phyloP scores from a whole-genome alignment of 352 stramenopile species.

The Phytophthora pseudosyringae region DNA sequence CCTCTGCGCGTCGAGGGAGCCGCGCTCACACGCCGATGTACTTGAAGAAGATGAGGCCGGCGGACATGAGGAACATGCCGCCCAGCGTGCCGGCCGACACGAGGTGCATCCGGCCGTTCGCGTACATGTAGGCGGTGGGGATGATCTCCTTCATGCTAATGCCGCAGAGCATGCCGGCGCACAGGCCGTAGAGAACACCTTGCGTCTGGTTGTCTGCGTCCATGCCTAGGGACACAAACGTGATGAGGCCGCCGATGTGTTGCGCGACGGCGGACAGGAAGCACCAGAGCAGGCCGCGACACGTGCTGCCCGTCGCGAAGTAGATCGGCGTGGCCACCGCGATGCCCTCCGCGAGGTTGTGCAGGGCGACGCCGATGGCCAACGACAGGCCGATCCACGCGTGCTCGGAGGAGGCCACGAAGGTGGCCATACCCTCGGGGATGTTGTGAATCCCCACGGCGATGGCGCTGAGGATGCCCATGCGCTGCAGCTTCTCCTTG shows the following conservation, averaged over 20 bases:
- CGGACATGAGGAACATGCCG: slow-evolving; percentile 91
- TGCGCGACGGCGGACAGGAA: slow-evolving; percentile 92
- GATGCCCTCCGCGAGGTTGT: slow-evolving; percentile 98
- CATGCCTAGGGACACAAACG: slow-evolving; percentile 86
- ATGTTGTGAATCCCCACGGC: slow-evolving; percentile 97
- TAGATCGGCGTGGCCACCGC: slow-evolving; percentile 97
- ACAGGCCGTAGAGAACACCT: slow-evolving; percentile 92
- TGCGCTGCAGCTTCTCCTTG: slow-evolving; percentile 71
- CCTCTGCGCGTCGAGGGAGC: neutral
- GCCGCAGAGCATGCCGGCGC: slow-evolving; percentile 94
- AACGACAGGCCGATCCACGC: slow-evolving; percentile 89
- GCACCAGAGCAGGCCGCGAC: slow-evolving; percentile 95
- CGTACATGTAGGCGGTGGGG: slow-evolving; percentile 93
- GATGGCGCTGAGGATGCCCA: slow-evolving; percentile 92
- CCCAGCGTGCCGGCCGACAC: slow-evolving; percentile 82
- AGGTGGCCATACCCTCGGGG: slow-evolving; percentile 96
- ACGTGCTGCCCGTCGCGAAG: slow-evolving; percentile 94
- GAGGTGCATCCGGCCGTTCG: slow-evolving; percentile 81
- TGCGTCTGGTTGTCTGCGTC: slow-evolving; percentile 73
- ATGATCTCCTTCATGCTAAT: slow-evolving; percentile 94
- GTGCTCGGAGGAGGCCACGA: slow-evolving; percentile 91
- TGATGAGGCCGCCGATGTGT: slow-evolving; percentile 90
- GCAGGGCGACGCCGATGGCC: slow-evolving; percentile 93
- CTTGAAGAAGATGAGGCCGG: slow-evolving; percentile 89
- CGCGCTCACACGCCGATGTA: slow-evolving; percentile 58